Percentiles rank a stretch among this genome's conserved stretches.
phyloP scores from a whole-genome alignment of 768 basidiomycete species.

The Lactifluus hygrophoroides region DNA sequence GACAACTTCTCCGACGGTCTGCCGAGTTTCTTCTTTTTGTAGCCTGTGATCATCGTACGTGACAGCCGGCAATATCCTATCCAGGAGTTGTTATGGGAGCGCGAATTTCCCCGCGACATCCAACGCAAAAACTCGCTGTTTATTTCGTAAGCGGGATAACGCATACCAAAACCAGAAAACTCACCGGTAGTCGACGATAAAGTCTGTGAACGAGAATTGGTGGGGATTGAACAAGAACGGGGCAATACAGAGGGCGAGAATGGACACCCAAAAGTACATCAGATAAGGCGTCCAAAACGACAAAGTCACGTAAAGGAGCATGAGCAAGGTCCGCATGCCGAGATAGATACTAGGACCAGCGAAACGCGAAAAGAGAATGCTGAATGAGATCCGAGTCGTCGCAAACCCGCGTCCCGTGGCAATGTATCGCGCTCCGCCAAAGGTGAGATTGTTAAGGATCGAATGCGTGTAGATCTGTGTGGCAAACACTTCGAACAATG shows the following conservation, averaged over 20 bases:
- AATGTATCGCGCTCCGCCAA: conserved; percentile 97
- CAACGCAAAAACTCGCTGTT: conserved; percentile 90
- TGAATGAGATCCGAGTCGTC: conserved; percentile 90
- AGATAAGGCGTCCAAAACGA: conserved; percentile 87
- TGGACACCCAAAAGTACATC: conserved; percentile 98
- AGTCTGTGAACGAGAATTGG: conserved; percentile 95
- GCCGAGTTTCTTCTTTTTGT: conserved; percentile 96
- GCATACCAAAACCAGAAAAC: conserved; percentile 21
- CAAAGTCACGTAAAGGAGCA: conserved; percentile 90
- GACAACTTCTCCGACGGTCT: conserved; percentile 97
- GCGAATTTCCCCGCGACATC: conserved; percentile 98
- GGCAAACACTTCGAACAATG: conserved; percentile 95
- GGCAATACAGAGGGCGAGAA: conserved; percentile 82
- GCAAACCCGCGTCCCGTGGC: conserved; percentile 99
- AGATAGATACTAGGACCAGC: conserved; percentile 98
- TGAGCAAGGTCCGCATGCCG: conserved; percentile 86
- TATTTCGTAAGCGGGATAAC: background rate
- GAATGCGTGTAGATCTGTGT: conserved; percentile 99
- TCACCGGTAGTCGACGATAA: conserved; percentile 89
- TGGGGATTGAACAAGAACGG: conserved; percentile 99
- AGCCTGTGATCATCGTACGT: conserved; percentile 99
- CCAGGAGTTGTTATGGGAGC: conserved; percentile 97
- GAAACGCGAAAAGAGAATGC: conserved; percentile 94
- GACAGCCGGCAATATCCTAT: conserved; percentile 97
- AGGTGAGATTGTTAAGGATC: conserved; percentile 92